Conservation (phyloP, 2,329 filamentous ascomycete species). For the Hypoxylon sp. region DNA sequence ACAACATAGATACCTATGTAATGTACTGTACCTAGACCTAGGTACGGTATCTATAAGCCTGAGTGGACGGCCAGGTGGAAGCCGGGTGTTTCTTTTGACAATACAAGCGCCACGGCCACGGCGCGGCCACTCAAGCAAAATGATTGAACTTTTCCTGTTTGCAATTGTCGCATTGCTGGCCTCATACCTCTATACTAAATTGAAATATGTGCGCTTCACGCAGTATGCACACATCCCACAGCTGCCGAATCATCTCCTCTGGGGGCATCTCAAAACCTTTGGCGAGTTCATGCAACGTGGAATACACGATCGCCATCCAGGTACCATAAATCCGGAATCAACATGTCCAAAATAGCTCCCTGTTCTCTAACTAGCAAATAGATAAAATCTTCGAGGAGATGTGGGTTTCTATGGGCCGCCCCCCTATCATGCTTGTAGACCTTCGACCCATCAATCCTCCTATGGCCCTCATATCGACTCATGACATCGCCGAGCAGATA, state of each 20-base stretch:
- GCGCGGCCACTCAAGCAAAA: too few relatives aligned
- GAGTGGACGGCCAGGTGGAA: too few relatives aligned
- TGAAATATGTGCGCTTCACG: conserved; percentile 19
- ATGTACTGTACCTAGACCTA: too few relatives aligned
- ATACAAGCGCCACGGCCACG: too few relatives aligned
- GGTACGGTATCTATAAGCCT: too few relatives aligned
- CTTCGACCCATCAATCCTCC: conserved; percentile 31
- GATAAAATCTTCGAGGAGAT: background rate
- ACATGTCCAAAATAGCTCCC: background rate
- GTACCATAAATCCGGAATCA: conserved; percentile 42
- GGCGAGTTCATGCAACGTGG: conserved; percentile 10
- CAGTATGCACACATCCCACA: conserved; percentile 28
- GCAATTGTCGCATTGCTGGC: background rate
- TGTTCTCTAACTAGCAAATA: conserved; percentile 15
- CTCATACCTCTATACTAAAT: conserved; percentile 11
- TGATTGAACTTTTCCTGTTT: too few relatives aligned
- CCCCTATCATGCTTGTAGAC: background rate
- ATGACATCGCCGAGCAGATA: conserved; percentile 51
- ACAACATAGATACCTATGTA: too few relatives aligned
- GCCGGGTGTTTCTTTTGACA: too few relatives aligned
- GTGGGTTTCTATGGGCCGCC: background rate
- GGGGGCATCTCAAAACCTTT: conserved; percentile 24
- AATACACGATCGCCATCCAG: conserved; percentile 20
- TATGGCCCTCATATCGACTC: conserved; percentile 46
- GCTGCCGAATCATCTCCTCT: conserved; percentile 13